Conservation (phyloP, 495 filamentous ascomycete genomes). For the Aspergillus egyptiacus region DNA sequence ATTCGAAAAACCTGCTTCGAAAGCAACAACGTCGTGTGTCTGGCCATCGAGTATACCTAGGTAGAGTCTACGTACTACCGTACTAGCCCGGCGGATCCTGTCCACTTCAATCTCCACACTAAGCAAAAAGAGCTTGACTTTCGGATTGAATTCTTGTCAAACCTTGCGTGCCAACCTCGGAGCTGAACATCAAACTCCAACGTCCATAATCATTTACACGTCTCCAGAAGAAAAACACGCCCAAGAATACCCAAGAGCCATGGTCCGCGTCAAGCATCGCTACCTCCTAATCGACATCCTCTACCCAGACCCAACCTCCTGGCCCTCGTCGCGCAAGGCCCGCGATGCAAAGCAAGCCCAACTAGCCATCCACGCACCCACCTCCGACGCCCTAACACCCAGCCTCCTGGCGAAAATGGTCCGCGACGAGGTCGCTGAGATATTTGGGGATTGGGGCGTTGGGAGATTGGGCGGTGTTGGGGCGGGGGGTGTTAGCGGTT, state of each 20-base stretch:
- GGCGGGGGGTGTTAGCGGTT: conserved; percentile 60
- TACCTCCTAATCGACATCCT: conserved; percentile 90
- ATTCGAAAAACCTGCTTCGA: too few relatives aligned
- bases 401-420: conserved; percentile 61
- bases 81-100: too few relatives aligned
- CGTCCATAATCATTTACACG: background rate
- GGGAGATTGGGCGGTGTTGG: conserved; percentile 52
- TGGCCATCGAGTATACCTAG: too few relatives aligned
- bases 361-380: conserved; percentile 71
- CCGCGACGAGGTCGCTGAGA: conserved; percentile 55
- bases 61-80: too few relatives aligned
- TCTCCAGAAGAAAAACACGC: background rate
- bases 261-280: conserved; percentile 94
- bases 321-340: conserved; percentile 17
- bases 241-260: conserved; percentile 26
- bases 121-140: too few relatives aligned
- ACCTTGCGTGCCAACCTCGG: too few relatives aligned
- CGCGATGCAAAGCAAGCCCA: conserved; percentile 24
- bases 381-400: conserved; percentile 56
- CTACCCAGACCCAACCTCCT: conserved; percentile 59
- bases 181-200: too few relatives aligned
- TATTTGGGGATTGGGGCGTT: conserved; percentile 90
- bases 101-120: too few relatives aligned
- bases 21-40: too few relatives aligned
- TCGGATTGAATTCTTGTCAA: too few relatives aligned